Conservation (phyloP, 2,329 filamentous ascomycete species). For the Aspergillus spinulosporus region DNA sequence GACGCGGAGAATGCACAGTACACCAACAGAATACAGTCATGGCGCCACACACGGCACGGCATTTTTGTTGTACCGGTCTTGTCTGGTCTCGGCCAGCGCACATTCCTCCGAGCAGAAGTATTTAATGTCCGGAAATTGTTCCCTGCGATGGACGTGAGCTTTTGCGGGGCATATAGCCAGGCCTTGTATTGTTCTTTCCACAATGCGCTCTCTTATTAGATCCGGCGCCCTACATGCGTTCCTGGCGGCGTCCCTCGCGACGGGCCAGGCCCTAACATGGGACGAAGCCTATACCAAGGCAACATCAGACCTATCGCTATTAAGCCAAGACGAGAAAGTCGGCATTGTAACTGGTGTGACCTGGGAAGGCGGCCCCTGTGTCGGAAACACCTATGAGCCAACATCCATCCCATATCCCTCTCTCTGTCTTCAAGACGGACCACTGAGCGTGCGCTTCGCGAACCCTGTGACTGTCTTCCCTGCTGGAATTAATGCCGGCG, state of each 20-base stretch:
- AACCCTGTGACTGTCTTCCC: constrained; percentile 47
- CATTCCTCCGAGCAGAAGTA: background rate
- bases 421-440: constrained; percentile 35
- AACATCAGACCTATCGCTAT: constrained; percentile 13
- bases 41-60: background rate
- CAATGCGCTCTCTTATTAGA: constrained; percentile 1
- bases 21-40: background rate
- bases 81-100: background rate
- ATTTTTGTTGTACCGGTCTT: background rate
- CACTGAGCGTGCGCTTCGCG: constrained; percentile 43
- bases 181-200: background rate
- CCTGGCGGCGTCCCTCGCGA: background rate
- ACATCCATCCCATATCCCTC: constrained; percentile 33
- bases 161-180: background rate
- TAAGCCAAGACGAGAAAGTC: constrained; percentile 28
- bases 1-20: background rate
- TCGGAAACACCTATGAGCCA: constrained; percentile 33
- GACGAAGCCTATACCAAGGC: constrained; percentile 19
- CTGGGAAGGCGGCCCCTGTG: constrained; percentile 33
- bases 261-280: constrained; percentile 12
- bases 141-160: no score
- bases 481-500: constrained; percentile 45
- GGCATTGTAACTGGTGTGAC: constrained; percentile 32
- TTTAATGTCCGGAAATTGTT: background rate
- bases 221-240: background rate